Base-by-base conservation (phyloP, 2,329 filamentous ascomycete genomes). In the Cercospora beticola region DNA sequence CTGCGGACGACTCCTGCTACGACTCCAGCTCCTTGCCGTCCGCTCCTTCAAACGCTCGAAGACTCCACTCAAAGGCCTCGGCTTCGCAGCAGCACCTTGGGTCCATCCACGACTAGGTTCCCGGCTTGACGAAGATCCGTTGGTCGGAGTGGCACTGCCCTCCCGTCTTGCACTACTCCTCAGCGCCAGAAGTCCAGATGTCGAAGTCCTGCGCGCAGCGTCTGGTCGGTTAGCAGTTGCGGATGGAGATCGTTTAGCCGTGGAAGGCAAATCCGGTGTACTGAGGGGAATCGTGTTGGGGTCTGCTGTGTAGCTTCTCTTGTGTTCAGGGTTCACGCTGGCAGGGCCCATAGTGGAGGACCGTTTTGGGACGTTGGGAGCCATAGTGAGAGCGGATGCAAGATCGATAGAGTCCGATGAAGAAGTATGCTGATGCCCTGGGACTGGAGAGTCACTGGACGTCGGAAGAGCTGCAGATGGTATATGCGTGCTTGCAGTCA, bases 1-100 rank as follows among this genome's bases (percentile, higher is more conserved):
- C 18, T 61, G 63, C 9, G 71, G 71, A 18, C 71, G 64, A 54
- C 71, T 72, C 28, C 69, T 52, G 62, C 70, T 71, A 4, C 69
- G 68, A 40, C 69, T 71, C 62, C 70, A 65, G 33, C 66, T 66
- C 49, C 70, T 58, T 16, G 49, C 23, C 8, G 62, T 65, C 40
- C 69, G 70, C 16, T 69, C 67, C 7, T 62, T 64, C 16, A 72
- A 33, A 10, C 71, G 62, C 26, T 66, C 68, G 31, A 72, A 70
- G 5, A 68, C 71, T 26, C 69, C 69, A 30, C 71, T 72, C 5
- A 71, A 61, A 12, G 71, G 69, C 18, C 64, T 67, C 21, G 68
- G 67, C 2, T 62, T 33, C 5, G 64, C 49, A 54, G 49, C 49
- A 54, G 14, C 49, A 28, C 49, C 49, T 16, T 54, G 49, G 5